Conservation (phyloP, 306 rosid species). For the Purshia tridentata region DNA sequence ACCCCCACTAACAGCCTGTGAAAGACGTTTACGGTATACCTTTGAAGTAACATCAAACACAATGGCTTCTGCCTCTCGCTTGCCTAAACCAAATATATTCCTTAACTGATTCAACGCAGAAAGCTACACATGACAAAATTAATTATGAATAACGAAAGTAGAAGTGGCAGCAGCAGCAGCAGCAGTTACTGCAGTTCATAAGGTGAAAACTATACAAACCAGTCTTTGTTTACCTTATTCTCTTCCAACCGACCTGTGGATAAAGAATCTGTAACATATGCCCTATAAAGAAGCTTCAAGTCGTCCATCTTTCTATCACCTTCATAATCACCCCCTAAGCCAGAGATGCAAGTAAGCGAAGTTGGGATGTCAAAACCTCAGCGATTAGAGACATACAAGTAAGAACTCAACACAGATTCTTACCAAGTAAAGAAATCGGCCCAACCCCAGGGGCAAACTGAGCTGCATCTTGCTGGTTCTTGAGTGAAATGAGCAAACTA, state of each 20-base stretch:
- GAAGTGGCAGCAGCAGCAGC: not conserved
- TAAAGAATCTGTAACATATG: conserved; percentile 51
- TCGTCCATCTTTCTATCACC: conserved; percentile 78
- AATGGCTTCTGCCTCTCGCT: conserved; percentile 83
- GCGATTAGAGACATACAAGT: conserved; percentile 10
- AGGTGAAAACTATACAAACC: not conserved
- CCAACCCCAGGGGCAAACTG: conserved; percentile 88
- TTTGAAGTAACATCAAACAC: conserved; percentile 70
- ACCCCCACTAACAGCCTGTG: conserved; percentile 65
- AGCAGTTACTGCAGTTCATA: not conserved
- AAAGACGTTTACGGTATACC: conserved; percentile 78
- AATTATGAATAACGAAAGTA: not conserved
- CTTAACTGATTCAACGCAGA: conserved; percentile 72
- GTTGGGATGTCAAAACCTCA: conserved; percentile 18
- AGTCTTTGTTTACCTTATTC: conserved; percentile 40
- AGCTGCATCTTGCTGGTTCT: conserved; percentile 68
- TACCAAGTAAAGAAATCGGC: conserved; percentile 76
- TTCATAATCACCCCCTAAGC: conserved; percentile 73
- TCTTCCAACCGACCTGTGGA: conserved; percentile 54
- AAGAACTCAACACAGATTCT: conserved; percentile 20
- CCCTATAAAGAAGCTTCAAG: conserved; percentile 77
- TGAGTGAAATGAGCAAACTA: conserved; percentile 67
- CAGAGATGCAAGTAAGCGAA: conserved; percentile 33
- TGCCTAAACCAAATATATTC: conserved; percentile 92
- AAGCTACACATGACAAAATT: conserved; percentile 44